Base-by-base conservation (phyloP, 352 stramenopile genomes). In the Globisporangium polare region DNA sequence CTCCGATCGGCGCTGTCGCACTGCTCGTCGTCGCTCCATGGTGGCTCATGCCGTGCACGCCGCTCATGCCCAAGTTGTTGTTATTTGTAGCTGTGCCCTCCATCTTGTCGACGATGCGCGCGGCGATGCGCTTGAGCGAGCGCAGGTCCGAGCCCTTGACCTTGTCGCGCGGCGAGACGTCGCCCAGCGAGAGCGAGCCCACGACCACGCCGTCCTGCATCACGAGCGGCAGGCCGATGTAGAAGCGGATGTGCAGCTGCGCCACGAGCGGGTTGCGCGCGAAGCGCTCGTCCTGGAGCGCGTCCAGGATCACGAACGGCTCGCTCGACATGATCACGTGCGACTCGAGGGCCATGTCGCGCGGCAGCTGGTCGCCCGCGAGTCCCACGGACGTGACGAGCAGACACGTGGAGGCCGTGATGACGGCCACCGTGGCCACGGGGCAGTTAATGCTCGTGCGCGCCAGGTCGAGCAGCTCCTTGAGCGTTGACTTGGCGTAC, bases 381-480 rank as follows among this genome's bases (percentile, higher is more conserved):
- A 95, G 80, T 2, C 86, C 83, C 22, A 90, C 77, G 13, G 83
- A 84, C 9, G 86, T 89, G 41, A 91, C 80, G 17, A 95, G 83
- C 37, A 92, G 73, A 63, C 81, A 88, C 51, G 80, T 90, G 18
- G 76, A 80, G 39, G 78, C 80, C 5, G 80, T 86, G 60, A 95
- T 77, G 47, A 92, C 78, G 2, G 75, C 81, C 26, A 95, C 67
- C 8, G 79, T 81, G 15, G 80, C 86, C 12, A 93, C 83, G 18
- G 79, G 76, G 50, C 86, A 95, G 57, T 74, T 77, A 27, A 88
- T 75, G 46, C 77, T 89, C 55, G 78, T 82, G 55, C 77, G 63
- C n/a, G 83, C 82, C 35, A 95, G 67, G 27, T 91, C 76, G 35
- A 95, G 68, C 56, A 92, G 68, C 31, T 90, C 83, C 29, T 87